phyloP scores from a whole-genome alignment of 169 alveolate genomes.

The Plasmodium chabaudi region DNA sequence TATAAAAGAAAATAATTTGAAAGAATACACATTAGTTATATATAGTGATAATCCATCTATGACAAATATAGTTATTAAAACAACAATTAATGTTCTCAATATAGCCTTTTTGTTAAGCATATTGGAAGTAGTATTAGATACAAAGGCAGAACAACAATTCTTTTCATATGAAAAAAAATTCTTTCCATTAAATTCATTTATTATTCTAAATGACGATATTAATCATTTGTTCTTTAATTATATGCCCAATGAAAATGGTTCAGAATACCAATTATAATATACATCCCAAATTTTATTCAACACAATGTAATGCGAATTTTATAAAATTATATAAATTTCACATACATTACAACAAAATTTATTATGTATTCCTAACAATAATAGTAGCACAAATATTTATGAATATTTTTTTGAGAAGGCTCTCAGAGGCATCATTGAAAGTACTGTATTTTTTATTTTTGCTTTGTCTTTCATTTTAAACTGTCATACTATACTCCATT shows the following conservation, averaged over 20 bases:
- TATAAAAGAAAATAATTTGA: constrained; percentile 5
- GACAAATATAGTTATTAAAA: constrained; percentile 40
- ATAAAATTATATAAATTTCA: no score
- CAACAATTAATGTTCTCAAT: constrained; percentile 63
- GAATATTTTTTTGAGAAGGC: no score
- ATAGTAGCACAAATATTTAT: no score
- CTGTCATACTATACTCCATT: no score
- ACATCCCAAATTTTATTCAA: background rate
- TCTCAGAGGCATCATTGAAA: no score
- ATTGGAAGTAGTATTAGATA: constrained; percentile 54
- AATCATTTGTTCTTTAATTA: constrained; percentile 54
- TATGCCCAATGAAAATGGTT: constrained; percentile 46
- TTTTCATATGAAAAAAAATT: constrained; percentile 44
- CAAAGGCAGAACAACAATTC: constrained; percentile 41
- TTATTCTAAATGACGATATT: constrained; percentile 21
- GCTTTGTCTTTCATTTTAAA: no score
- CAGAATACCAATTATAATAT: background rate
- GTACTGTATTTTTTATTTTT: no score
- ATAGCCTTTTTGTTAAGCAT: constrained; percentile 52
- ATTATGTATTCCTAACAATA: no score
- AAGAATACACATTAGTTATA: constrained; percentile 43
- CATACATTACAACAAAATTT: no score
- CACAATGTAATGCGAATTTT: no score
- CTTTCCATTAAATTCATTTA: constrained; percentile 31
- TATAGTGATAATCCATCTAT: constrained; percentile 72